Evolutionary conservation across 73 alveolate species (phyloP), one percentile per base, ranked within the genome.

Genomic region (Tetrahymena borealis): DNA sequence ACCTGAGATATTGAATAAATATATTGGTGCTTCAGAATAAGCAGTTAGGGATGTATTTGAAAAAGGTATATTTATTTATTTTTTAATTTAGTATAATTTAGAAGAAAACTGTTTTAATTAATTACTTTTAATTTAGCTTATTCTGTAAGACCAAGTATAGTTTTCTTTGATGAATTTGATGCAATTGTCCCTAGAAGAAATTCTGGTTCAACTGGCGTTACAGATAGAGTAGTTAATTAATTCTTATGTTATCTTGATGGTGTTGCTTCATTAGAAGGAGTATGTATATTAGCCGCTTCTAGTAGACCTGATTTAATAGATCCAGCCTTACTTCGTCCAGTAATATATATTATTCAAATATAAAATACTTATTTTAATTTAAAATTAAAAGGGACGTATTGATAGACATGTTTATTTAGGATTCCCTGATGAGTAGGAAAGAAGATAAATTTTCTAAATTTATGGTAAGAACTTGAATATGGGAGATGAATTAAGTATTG

Each of bases 131-230:
- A 60, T n/a, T n/a, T 60, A 60, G 99, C 99, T 33, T 37, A 93
- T 42, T 97, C 95, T 15, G 90, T 92, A 6, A 94, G 96, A 78
- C 99, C 99, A 33, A 94, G 98, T 39, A 95, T 97, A 24, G 91
- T 97, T 28, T 97, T 97, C 96, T 96, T 97, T 91, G 99, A 97
- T 94, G 99, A 97, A 79, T 94, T 97, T 12, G 99, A 97, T 95
- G 95, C 99, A 3, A 91, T 97, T 8, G 99, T 96, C 24, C 98
- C 98, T 0, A 94, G 96, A 39, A 91, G 99, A 91, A 98, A 98
- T 11, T 91, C 96, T 38, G 98, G 98, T 7, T 92, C 94, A 24
- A 96, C 99, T 9, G 96, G 97, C 16, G 98, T 97, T 11, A 97
- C 99, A 28, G 99, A 97, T 91, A 91, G 99, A 78, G 96, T 94